Percentiles rank a stretch among this genome's conserved stretches.
Evolutionary conservation across 352 stramenopile genomes (phyloP).

Genomic region (Pythium rishiriense): DNA sequence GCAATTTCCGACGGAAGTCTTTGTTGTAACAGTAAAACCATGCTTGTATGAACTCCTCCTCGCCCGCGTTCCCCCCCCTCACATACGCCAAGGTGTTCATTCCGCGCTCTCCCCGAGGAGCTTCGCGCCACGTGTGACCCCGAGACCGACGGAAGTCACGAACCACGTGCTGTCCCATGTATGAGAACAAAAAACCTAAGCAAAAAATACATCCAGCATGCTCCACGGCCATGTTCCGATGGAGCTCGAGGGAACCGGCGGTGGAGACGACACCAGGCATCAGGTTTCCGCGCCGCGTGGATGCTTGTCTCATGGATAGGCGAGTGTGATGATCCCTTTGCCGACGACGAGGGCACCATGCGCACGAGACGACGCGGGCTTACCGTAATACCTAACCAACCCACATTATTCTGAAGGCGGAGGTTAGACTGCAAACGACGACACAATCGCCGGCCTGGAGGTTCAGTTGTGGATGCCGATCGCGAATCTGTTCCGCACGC

Average conservation of each 20-base stretch:
- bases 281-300: not conserved
- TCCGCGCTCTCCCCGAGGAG: no score
- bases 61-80: not conserved
- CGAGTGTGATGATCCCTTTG: not conserved
- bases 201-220: no score
- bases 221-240: no score
- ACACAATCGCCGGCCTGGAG: not conserved
- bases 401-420: not conserved
- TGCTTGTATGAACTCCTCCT: constrained; percentile 13
- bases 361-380: not conserved
- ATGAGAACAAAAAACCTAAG: no score
- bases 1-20: constrained; percentile 13
- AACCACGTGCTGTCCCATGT: no score
- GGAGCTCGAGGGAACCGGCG: no score
- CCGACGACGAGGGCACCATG: not conserved
- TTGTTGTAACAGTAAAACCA: constrained; percentile 14
- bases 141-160: no score
- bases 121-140: no score
- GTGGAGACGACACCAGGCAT: not conserved
- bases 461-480: not conserved
- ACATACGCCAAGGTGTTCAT: not conserved
- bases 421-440: not conserved
- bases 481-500: not conserved
- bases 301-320: not conserved
- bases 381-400: no score